Evolutionary conservation across 2,329 filamentous ascomycete species (phyloP).

Genomic region (Epichloe uncinata): DNA sequence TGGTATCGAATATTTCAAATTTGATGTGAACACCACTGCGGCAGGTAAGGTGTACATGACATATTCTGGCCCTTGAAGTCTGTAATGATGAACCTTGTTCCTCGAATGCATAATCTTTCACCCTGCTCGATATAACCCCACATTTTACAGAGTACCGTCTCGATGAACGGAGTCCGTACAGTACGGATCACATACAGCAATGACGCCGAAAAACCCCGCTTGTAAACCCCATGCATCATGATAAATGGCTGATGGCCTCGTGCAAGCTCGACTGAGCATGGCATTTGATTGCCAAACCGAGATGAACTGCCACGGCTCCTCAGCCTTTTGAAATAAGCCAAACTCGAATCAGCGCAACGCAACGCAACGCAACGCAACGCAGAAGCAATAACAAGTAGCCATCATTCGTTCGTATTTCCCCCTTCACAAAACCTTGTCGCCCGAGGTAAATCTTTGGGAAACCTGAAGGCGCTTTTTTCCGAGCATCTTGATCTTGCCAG

Average conservation of each 20-base stretch:
- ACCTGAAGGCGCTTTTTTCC: conserved; percentile 52
- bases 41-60: no score
- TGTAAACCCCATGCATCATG: not conserved
- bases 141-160: not conserved
- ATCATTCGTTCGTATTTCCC: conserved; percentile 1
- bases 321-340: not conserved
- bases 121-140: not conserved
- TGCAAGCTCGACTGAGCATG: not conserved
- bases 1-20: no score
- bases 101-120: not conserved
- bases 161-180: no score
- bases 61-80: no score
- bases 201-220: not conserved
- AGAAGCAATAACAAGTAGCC: no score
- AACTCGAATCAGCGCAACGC: no score
- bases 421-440: conserved; percentile 5
- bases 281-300: not conserved
- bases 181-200: no score
- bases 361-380: no score
- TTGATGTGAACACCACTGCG: no score
- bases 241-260: not conserved
- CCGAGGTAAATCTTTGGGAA: conserved; percentile 30
- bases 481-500: conserved; percentile 57
- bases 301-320: not conserved
- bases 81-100: not conserved